A percentile compares a stretch with the other conserved stretches of the same genome.
Evolutionary conservation across 1,284 basidiomycete species (phyloP).

Genomic region (Golubevia pallescens): DNA sequence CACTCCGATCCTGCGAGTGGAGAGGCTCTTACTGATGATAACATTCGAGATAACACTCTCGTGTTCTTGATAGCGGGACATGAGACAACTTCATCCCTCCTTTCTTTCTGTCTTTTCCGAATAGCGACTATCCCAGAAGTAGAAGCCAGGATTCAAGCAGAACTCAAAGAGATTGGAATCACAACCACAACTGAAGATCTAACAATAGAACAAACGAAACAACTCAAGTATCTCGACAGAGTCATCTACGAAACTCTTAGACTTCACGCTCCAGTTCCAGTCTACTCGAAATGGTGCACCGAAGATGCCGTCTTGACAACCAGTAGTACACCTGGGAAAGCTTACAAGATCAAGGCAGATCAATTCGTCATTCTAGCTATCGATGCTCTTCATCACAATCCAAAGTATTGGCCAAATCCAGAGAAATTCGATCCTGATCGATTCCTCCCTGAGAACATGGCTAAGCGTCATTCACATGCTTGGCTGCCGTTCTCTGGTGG

Average conservation of each 20-base stretch:
- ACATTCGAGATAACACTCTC: conserved; percentile 68
- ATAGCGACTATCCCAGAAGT: conserved; percentile 69
- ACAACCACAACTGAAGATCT: conserved; percentile 66
- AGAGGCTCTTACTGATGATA: conserved; percentile 67
- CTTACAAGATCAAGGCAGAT: conserved; percentile 66
- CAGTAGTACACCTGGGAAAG: conserved; percentile 43
- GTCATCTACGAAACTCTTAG: conserved; percentile 69
- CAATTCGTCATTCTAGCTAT: conserved; percentile 61
- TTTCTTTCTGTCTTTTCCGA: conserved; percentile 65
- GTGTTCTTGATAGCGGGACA: conserved; percentile 71
- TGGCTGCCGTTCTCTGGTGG: no score
- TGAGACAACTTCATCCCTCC: conserved; percentile 68
- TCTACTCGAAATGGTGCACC: conserved; percentile 62
- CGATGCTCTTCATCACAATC: conserved; percentile 66
- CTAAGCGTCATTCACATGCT: no score
- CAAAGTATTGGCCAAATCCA: conserved; percentile 63
- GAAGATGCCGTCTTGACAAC: conserved; percentile 65
- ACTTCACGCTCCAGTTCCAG: conserved; percentile 67
- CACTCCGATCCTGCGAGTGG: conserved; percentile 69
- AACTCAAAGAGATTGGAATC: conserved; percentile 70
- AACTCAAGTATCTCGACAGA: conserved; percentile 69
- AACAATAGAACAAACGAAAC: conserved; percentile 66
- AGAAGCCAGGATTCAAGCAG: conserved; percentile 69
- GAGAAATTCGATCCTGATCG: conserved; percentile 1
- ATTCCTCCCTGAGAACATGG: background rate